These are phyloP conservation scores for Leccinum disarticulatum DNA, from an alignment of 768 basidiomycete species.

Conservation along the genomic window DNA sequence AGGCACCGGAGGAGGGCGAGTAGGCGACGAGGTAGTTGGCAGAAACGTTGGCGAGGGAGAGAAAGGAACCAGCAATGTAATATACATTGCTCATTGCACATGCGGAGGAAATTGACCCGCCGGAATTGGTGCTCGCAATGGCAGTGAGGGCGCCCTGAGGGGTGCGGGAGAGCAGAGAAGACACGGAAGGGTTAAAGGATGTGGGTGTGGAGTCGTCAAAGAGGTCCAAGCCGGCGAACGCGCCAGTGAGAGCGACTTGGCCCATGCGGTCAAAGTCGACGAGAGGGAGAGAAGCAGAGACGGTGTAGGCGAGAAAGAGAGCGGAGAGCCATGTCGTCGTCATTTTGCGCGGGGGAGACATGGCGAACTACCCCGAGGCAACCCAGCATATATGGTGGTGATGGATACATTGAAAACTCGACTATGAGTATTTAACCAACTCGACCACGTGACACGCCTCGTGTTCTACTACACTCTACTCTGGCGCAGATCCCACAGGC, in stretches of 20 bases:
- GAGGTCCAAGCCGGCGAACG: conserved; percentile 84
- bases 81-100: conserved; percentile 69
- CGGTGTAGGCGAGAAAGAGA: conserved; percentile 20
- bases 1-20: conserved; percentile 51
- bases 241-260: conserved; percentile 81
- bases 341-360: not conserved
- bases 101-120: conserved; percentile 73
- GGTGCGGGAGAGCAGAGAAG: conserved; percentile 69
- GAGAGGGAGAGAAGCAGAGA: conserved; percentile 46
- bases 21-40: conserved; percentile 80
- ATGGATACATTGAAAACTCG: not conserved
- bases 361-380: conserved; percentile 8
- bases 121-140: conserved; percentile 76
- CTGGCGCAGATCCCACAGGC: conserved; percentile 48
- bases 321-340: conserved; percentile 24
- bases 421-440: conserved; percentile 12
- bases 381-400: not conserved
- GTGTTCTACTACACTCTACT: not conserved
- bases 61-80: conserved; percentile 85
- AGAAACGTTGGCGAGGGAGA: conserved; percentile 58
- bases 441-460: conserved; percentile 22
- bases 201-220: conserved; percentile 57
- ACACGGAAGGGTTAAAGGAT: conserved; percentile 66
- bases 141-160: conserved; percentile 63
- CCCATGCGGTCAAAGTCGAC: conserved; percentile 87